Base-by-base conservation (phyloP, 768 basidiomycete genomes). In the Cystoderma amianthinum region DNA sequence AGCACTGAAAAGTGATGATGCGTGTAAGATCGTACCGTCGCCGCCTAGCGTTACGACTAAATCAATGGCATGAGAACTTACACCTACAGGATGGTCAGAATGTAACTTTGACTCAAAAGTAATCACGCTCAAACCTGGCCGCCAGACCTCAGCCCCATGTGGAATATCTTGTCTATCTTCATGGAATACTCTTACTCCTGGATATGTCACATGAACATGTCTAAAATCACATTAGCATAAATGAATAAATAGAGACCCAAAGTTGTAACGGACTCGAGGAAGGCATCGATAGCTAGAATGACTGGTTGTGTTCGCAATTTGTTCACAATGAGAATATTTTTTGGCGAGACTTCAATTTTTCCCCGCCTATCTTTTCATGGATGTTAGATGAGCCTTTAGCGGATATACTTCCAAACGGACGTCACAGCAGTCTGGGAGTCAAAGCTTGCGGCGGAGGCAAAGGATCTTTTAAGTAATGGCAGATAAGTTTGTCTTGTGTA, bases 1-100 rank as follows among this genome's bases (percentile, higher is more conserved):
- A 3, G 78, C 68, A 49, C 82, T 86, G 60, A 97, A 97, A 6
- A 97, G 65, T 5, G 90, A 90, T 1, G 93, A 93, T 0, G 91
- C 89, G 55, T 94, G 92, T 1, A 97, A 72, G 37, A 96, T 93
- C 4, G 94, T 96, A 6, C 94, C 94, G 55, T 97, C 94, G 23
- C 94, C 94, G 34, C 94, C 94, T 1, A 97, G 64, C 0, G 94
- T 95, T 19, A 96, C 79, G 15, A 96, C 83, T 6, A 97, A 68
- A 57, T 92, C 87, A 44, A 95, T 86, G 41, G 72, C 73, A 48
- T 80, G 68, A 3, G 81, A 66, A 37, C 64, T 63, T 33, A 66
- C 69, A 35, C 72, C 72, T 68, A 50, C 41, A 32, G 32, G 24
- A 38, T 23, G 42, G 33, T 37, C 17, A 15, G 15, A 36, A 36